Evolutionary conservation across 139 green algal species (phyloP), one percentile per base, ranked within the genome.

Genomic region (Microglena sp.): DNA sequence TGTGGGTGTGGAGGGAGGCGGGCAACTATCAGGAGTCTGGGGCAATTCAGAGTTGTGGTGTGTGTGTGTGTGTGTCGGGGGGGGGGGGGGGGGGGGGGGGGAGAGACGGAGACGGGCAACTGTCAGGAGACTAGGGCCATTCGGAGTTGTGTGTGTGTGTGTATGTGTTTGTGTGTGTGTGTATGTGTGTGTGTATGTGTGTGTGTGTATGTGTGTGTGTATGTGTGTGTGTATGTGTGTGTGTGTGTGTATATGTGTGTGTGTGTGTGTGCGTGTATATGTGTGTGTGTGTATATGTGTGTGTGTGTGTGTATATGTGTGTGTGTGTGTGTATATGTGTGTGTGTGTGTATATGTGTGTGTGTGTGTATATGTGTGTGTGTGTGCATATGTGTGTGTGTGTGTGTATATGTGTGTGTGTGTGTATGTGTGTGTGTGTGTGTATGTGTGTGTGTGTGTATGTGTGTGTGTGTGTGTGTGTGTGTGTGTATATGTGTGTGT

Each of bases 401-500:
- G 50, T 27, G 50, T n/a, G 50, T 27, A 27, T n/a, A 27, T 27
- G 50, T 27, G 50, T 59, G 50, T 62, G 27, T 62, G 6, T 62
- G 55, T 34, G 50, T 59, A n/a, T n/a, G 28, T 59, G 50, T 27
- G 50, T 27, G 50, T 59, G 50, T 27, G 50, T n/a, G 50, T 27
- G 22, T n/a, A 27, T 27, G 50, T 27, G 50, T 59, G 50, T 62
- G 27, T 62, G 6, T 62, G 55, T 34, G 6, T 62, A 29, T 62
- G 55, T 62, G 55, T 34, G 55, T 62, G 55, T 62, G 55, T 62
- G 55, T 62, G 55, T 34, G 18, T 34, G 8, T 34, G 55, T 62
- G 55, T 62, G 55, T 62, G 28, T 62, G 55, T 34, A 21, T 8
- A 35, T 62, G 55, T 35, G 55, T 57, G 45, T 57, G 55, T 62